Conservation (phyloP, 768 basidiomycete genomes). For the Cystobasidium onofrii region DNA sequence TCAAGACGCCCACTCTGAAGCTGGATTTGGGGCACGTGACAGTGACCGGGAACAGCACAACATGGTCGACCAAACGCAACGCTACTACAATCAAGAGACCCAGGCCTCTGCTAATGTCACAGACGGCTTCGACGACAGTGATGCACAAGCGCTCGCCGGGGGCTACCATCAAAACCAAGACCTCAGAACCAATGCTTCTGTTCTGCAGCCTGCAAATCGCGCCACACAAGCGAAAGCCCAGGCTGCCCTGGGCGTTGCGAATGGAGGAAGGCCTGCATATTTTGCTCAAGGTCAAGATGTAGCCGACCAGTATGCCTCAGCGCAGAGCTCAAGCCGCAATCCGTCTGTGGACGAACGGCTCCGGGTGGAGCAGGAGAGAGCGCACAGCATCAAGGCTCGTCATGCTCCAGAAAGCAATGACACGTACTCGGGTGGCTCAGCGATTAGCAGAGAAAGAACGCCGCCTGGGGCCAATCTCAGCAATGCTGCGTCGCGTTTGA, state of each 20-base stretch:
- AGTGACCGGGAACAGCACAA: neutral
- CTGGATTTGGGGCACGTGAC: neutral
- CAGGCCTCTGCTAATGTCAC: neutral
- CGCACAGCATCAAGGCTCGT: neutral
- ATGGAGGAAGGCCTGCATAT: conserved; percentile 1
- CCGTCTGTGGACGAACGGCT: conserved; percentile 7
- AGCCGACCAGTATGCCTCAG: neutral
- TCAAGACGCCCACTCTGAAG: neutral
- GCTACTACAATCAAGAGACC: neutral
- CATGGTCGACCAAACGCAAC: conserved; percentile 57
- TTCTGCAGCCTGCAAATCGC: conserved; percentile 46
- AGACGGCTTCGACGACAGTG: neutral
- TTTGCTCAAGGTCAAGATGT: neutral
- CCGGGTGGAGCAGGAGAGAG: conserved; percentile 3
- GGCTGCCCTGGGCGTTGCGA: conserved; percentile 18
- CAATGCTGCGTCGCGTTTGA: neutral
- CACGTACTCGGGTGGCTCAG: neutral
- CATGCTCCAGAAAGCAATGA: neutral
- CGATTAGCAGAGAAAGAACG: neutral
- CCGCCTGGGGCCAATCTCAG: conserved; percentile 10
- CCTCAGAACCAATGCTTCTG: conserved; percentile 53
- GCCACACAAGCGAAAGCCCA: neutral
- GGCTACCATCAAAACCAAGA: neutral
- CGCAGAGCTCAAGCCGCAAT: neutral
- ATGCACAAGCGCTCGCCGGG: neutral